phyloP scores from a whole-genome alignment of 2,329 filamentous ascomycete species.

The Ceratocystis ficicola region DNA sequence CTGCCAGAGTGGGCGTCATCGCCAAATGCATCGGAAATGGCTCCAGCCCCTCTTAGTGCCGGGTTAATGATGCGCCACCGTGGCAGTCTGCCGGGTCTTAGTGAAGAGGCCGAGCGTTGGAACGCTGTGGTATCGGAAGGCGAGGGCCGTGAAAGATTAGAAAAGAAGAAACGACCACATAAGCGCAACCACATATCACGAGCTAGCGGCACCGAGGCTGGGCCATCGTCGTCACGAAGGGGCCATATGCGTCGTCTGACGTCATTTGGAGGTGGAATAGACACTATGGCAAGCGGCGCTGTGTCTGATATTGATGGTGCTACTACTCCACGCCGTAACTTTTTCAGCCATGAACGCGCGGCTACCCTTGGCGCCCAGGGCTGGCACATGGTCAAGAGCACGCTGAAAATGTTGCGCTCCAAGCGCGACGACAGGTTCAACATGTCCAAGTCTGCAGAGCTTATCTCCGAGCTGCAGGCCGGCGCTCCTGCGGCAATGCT shows the following conservation, averaged over 20 bases:
- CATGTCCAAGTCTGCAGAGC: slow-evolving; percentile 85
- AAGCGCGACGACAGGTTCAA: slow-evolving; percentile 83
- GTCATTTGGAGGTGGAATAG: slow-evolving; percentile 46
- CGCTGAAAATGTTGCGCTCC: slow-evolving; percentile 64
- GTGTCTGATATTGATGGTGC: slow-evolving; percentile 48
- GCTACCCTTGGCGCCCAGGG: slow-evolving; percentile 66
- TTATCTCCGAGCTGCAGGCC: slow-evolving; percentile 88
- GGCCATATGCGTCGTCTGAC: slow-evolving; percentile 56
- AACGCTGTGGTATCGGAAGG: slow-evolving; percentile 50
- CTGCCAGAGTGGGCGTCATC: slow-evolving; percentile 45
- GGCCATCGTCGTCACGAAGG: slow-evolving; percentile 13
- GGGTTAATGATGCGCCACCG: slow-evolving; percentile 47
- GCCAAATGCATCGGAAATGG: slow-evolving; percentile 43
- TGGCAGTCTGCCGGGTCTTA: slow-evolving; percentile 51
- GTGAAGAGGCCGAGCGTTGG: slow-evolving; percentile 45
- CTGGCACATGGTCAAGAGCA: slow-evolving; percentile 89
- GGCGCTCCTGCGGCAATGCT: slow-evolving; percentile 89
- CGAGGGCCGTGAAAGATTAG: slow-evolving; percentile 54
- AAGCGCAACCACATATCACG: slow-evolving; percentile 22
- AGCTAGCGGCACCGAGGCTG: slow-evolving; percentile 19
- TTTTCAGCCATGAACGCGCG: slow-evolving; percentile 53
- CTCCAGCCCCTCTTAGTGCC: slow-evolving; percentile 27
- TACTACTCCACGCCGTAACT: slow-evolving; percentile 42
- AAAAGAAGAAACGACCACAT: slow-evolving; percentile 28
- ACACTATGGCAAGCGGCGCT: slow-evolving; percentile 28